These are phyloP conservation scores for Starmerella tilneyi DNA, from an alignment of 805 yeast genomes.

Conservation along the genomic window DNA sequence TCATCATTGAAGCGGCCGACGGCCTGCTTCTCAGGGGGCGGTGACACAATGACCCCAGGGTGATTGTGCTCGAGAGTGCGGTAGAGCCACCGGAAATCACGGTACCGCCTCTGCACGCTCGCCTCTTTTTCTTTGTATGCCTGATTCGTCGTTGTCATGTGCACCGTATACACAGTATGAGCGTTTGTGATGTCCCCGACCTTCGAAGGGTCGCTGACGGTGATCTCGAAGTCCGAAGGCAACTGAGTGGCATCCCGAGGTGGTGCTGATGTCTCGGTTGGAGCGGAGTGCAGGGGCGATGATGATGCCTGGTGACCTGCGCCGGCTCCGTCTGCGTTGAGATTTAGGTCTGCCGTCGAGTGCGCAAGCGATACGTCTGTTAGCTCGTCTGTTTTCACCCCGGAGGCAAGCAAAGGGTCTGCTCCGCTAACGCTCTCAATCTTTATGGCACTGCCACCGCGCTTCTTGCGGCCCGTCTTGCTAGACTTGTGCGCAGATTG, in stretches of 20 bases:
- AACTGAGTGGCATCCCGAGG: neutral
- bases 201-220: constrained; percentile 17
- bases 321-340: neutral
- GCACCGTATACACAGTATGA: constrained; percentile 77
- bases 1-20: constrained; percentile 86
- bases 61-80: constrained; percentile 76
- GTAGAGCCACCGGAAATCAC: constrained; percentile 90
- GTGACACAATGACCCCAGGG: constrained; percentile 86
- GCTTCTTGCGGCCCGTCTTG: constrained; percentile 9
- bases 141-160: constrained; percentile 45
- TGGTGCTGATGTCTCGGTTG: neutral
- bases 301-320: neutral
- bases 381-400: constrained; percentile 9
- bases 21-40: constrained; percentile 91
- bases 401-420: constrained; percentile 17
- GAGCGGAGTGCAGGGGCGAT: too few relatives aligned
- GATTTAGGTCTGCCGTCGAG: constrained; percentile 1
- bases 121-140: constrained; percentile 36
- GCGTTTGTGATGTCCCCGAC: constrained; percentile 85
- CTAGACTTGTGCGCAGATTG: neutral
- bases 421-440: constrained; percentile 11
- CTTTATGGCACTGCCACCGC: constrained; percentile 12
- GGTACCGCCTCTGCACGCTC: constrained; percentile 71
- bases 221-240: constrained; percentile 13
- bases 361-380: constrained; percentile 4